These are phyloP conservation scores for Neobulgaria alba DNA, from an alignment of 2,329 filamentous ascomycete species.

Conservation along the genomic window DNA sequence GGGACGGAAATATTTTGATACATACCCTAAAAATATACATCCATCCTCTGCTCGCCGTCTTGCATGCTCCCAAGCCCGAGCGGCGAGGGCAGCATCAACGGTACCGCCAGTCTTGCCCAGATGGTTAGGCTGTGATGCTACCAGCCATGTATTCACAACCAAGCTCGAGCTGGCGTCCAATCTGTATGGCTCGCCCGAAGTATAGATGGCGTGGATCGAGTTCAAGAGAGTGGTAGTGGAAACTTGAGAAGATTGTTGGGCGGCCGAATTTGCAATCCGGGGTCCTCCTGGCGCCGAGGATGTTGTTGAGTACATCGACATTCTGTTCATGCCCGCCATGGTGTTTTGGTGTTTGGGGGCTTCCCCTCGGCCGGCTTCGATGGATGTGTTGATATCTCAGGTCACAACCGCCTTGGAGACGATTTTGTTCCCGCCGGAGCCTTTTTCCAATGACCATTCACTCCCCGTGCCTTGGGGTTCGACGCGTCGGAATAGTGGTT, in stretches of 20 bases:
- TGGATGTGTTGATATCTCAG: too few relatives aligned
- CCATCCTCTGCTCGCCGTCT: conserved; percentile 90
- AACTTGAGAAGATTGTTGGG: conserved; percentile 67
- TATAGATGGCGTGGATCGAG: conserved; percentile 81
- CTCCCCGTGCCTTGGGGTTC: too few relatives aligned
- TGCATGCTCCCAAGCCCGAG: conserved; percentile 92
- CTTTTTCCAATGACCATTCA: too few relatives aligned
- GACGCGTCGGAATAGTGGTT: too few relatives aligned
- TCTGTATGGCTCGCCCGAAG: conserved; percentile 70
- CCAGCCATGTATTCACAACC: conserved; percentile 93
- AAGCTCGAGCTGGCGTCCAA: conserved; percentile 86
- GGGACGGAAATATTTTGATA: too few relatives aligned
- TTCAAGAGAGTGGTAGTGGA: conserved; percentile 92
- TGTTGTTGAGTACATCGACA: conserved; percentile 58
- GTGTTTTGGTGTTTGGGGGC: conserved; percentile 8
- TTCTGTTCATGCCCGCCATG: conserved; percentile 29
- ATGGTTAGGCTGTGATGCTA: conserved; percentile 60
- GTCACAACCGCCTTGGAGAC: too few relatives aligned
- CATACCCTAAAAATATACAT: conserved; percentile 81
- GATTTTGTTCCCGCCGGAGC: too few relatives aligned
- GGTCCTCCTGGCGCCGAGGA: conserved; percentile 53
- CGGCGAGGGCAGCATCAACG: conserved; percentile 69
- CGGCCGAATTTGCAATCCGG: conserved; percentile 45
- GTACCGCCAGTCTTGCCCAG: conserved; percentile 67
- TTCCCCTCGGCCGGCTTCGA: conserved; percentile 11